Evolutionary conservation across 805 yeast genomes (phyloP), one percentile per base, ranked within the genome.

Genomic region (Metschnikowia amazonensis): DNA sequence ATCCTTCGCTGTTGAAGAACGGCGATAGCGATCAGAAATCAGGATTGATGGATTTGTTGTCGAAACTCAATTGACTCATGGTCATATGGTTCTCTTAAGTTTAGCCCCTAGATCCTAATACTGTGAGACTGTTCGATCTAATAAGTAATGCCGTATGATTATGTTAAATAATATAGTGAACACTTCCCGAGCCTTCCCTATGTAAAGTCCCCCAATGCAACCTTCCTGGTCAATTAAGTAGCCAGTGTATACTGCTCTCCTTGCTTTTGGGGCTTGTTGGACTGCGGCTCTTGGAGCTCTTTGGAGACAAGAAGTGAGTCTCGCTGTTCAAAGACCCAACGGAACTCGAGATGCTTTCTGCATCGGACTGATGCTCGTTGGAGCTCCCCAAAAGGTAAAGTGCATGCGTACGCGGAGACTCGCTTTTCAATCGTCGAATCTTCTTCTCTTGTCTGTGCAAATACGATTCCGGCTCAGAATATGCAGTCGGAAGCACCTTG

Each of bases 11-110:
- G 38, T 16, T 32, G 20, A 47, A 25, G 14, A 35, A 36, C 14
- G 20, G 25, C 8, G 36, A 24, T 10, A 18, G 10, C 7, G 46
- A 43, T 36, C 43, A 39, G 24, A 45, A 52, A 28, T 25, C 51
- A 17, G 56, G 52, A 16, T 50, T 54, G 16, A 45, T 54, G 36
- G 44, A 47, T 20, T 44, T 54, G 39, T 42, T 54, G 23, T 54
- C 58, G n/a, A 54, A 54, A 35, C 51, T 54, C 30, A 43, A 21
- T 17, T 45, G n/a, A n/a, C n/a, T n/a, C n/a, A n/a, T n/a, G n/a
- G n/a, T n/a, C n/a, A n/a, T n/a, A n/a, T n/a, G n/a, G n/a, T n/a
- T n/a, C n/a, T n/a, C n/a, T n/a, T n/a, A n/a, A n/a, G n/a, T n/a
- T n/a, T n/a, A n/a, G n/a, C n/a, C n/a, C n/a, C n/a, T n/a, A n/a